Evolutionary conservation across 441 rosid species (phyloP), one percentile per base, ranked within the genome.

Genomic region (Populus hybrid): DNA sequence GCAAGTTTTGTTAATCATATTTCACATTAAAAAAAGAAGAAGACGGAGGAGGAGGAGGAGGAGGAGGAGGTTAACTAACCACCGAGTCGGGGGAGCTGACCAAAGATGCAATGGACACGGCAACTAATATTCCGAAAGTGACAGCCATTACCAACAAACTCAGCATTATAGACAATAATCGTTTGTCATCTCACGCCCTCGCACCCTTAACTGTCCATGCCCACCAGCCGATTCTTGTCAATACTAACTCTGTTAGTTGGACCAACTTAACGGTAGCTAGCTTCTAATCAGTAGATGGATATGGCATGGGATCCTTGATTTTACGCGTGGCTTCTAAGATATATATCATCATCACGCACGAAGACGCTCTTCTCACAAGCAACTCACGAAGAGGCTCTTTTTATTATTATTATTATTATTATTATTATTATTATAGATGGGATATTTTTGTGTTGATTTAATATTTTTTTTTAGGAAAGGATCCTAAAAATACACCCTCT

Each of bases 291-390:
- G 61, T 23, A 46, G 40, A 40, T 18, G 21, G 23, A 73, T 11
- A 40, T 23, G 35, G 11, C 23, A 67, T 35, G 50, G 11, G 9
- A 72, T 67, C 30, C 32, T 59, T 74, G 70, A 83, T 79, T 57
- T 76, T 32, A 83, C 73, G 85, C 90, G 83, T 85, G 84, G 84
- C 81, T 79, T 82, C 59, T 54, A 85, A 85, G 85, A 73, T 79
- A 79, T 67, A 69, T 61, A 72, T 75, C 70, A 61, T 32, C 42
- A 40, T 64, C n/a, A 57, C 63, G 6, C n/a, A 14, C 16, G 12
- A 67, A 21, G 35, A 67, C 73, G 64, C 65, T 78, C 75, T 26
- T 16, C 11, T 64, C 59, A 9, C 72, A 82, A 75, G 83, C 80
- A 72, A 80, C 21, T 82, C 85, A 79, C 79, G 80, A 6, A 34